Evolutionary conservation across 805 yeast species (phyloP).

Genomic region (Priceomyces medius): DNA sequence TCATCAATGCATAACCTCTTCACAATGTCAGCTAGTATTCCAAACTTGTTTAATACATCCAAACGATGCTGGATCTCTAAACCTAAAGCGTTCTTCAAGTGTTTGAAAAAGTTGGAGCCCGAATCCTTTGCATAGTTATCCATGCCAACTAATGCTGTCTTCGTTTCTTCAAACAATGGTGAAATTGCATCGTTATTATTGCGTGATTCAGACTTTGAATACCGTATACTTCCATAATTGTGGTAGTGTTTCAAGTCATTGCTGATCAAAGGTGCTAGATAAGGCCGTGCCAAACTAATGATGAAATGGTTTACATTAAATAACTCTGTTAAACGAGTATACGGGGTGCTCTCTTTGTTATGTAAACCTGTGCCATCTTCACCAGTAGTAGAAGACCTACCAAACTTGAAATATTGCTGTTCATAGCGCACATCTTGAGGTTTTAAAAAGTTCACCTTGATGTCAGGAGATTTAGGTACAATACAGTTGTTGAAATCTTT

Average conservation of each 20-base stretch:
- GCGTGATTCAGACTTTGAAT: slow-evolving; percentile 12
- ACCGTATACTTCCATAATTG: slow-evolving; percentile 29
- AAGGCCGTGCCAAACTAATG: slow-evolving; percentile 90
- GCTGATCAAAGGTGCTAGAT: slow-evolving; percentile 83
- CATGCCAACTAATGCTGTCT: slow-evolving; percentile 30
- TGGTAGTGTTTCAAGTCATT: slow-evolving; percentile 76
- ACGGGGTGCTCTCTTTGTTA: slow-evolving; percentile 54
- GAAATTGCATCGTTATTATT: slow-evolving; percentile 7
- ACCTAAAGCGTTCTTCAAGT: slow-evolving; percentile 54
- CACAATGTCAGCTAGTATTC: slow-evolving; percentile 65
- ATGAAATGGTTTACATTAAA: slow-evolving; percentile 94
- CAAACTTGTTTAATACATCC: slow-evolving; percentile 74
- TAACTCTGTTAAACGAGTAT: slow-evolving; percentile 83
- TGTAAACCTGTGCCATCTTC: slow-evolving; percentile 17
- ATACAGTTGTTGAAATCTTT: slow-evolving; percentile 62
- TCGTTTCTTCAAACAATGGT: slow-evolving; percentile 9
- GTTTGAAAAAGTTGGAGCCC: slow-evolving; percentile 31
- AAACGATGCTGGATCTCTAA: slow-evolving; percentile 84
- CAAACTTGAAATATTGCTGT: slow-evolving; percentile 39
- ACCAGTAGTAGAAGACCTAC: slow-evolving; percentile 8
- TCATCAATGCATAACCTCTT: slow-evolving; percentile 85
- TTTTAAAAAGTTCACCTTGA: slow-evolving; percentile 41
- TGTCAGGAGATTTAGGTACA: slow-evolving; percentile 49
- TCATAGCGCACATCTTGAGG: slow-evolving; percentile 46
- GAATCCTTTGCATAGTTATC: slow-evolving; percentile 34